Conservation (phyloP, 495 filamentous ascomycete species). For the Sphaerosporella brunnea region DNA sequence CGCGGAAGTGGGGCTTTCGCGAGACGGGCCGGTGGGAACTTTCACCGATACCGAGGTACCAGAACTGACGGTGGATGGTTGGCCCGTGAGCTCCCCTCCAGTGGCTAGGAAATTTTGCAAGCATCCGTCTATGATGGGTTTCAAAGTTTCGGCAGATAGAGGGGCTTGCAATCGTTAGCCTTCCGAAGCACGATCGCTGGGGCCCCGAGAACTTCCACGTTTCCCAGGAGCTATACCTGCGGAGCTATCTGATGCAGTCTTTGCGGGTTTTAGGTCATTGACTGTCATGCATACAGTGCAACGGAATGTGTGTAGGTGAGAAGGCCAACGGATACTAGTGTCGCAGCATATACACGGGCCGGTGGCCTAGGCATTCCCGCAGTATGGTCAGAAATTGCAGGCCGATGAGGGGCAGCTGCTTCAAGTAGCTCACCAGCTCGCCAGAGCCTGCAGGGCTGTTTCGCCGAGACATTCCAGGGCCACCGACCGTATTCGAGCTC, state of each 20-base stretch:
- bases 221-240: neutral
- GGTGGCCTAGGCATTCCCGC: too few relatives aligned
- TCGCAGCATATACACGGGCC: conserved; percentile 72
- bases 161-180: neutral
- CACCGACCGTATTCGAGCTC: conserved; percentile 8
- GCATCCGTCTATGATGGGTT: conserved; percentile 13
- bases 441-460: conserved; percentile 2
- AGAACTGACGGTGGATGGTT: too few relatives aligned
- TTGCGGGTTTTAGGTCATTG: conserved; percentile 51
- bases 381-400: too few relatives aligned
- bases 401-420: too few relatives aligned
- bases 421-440: conserved; percentile 9
- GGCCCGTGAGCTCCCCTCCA: neutral
- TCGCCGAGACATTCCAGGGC: conserved; percentile 5
- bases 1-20: neutral
- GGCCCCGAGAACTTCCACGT: neutral
- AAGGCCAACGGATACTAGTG: conserved; percentile 69
- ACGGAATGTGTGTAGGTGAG: conserved; percentile 52
- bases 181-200: neutral
- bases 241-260: neutral
- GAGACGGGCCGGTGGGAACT: neutral
- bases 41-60: too few relatives aligned
- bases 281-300: conserved; percentile 77
- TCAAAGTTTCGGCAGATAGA: conserved; percentile 9
- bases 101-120: conserved; percentile 15